Evolutionary conservation across 768 basidiomycete species (phyloP), one percentile per base, ranked within the genome.

Genomic region (Hortiboletus flavorubellus): DNA sequence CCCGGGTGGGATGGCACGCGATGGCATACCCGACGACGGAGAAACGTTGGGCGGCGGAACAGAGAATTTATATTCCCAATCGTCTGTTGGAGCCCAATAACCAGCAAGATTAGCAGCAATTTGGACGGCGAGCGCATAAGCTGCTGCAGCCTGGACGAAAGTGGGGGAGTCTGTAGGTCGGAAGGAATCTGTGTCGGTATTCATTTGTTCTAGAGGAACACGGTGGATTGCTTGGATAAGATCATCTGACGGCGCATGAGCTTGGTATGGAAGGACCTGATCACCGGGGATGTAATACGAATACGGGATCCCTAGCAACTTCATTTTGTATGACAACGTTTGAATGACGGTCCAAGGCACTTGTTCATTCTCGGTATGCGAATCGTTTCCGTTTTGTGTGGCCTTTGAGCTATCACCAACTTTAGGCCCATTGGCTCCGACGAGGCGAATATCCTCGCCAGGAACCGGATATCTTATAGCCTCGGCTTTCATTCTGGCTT

Each of bases 251-350:
- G 84, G 84, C 5, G 77, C 72, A 56, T 89, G 79, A 2, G 86
- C 85, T 63, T 87, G 87, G 63, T 92, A 92, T 29, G 91, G 91
- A 5, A 93, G 75, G 4, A 91, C 79, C 51, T 78, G 75, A 15
- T 77, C 72, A 58, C 86, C 89, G 7, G 75, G 72, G 35, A 84
- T 70, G 55, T 75, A 66, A 51, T 77, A 75, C 9, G 77, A 72
- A 51, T 76, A 76, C 3, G 77, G 74, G 34, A 87, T 75, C 29
- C 78, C 86, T 18, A 91, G 75, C 14, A 93, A 73, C 62, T 84
- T 83, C 51, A 91, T 75, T 63, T 81, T 85, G 72, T 92, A 93
- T 8, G 75, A 66, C 14, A 76, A 75, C n/a, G 74, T 80, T 62
- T 91, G 88, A 9, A 72, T 68, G 42, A 89, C 75, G 7, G 69